Conservation (phyloP, 495 filamentous ascomycete genomes). For the Aspergillus ellipticus region DNA sequence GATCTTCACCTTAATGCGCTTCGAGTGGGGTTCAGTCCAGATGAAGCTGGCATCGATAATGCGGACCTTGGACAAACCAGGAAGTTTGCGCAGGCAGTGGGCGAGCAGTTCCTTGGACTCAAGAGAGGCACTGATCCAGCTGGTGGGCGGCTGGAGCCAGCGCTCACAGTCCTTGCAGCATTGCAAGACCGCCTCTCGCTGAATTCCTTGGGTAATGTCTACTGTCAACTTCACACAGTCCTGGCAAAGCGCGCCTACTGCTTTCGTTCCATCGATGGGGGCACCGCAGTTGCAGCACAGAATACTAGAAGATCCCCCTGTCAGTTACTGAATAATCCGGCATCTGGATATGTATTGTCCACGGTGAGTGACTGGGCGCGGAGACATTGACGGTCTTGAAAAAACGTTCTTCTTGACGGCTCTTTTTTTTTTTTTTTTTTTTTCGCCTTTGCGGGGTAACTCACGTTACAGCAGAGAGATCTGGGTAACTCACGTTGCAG, state of each 20-base stretch:
- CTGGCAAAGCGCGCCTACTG: constrained; percentile 84
- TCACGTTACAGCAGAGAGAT: constrained; percentile 59
- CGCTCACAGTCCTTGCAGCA: constrained; percentile 88
- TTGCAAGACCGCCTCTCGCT: constrained; percentile 76
- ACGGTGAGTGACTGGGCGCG: no score
- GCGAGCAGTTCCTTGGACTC: constrained; percentile 90
- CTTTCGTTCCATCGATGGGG: constrained; percentile 84
- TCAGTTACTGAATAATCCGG: constrained; percentile 14
- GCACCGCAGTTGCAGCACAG: constrained; percentile 94
- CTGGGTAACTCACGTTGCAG: constrained; percentile 41
- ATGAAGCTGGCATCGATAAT: constrained; percentile 95
- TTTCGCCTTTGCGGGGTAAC: constrained; percentile 16
- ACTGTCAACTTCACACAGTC: constrained; percentile 91
- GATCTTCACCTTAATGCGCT: constrained; percentile 86
- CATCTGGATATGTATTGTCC: no score
- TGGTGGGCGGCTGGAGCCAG: constrained; percentile 83
- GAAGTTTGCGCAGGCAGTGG: constrained; percentile 77
- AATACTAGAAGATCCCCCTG: constrained; percentile 52
- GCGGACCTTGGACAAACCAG: constrained; percentile 77
- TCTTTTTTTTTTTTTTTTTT: not conserved
- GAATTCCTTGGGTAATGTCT: constrained; percentile 93
- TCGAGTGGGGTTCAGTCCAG: constrained; percentile 96
- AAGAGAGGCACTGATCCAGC: constrained; percentile 75
- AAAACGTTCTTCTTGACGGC: no score
- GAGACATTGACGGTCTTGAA: no score